Percentiles rank a stretch among this genome's conserved stretches.
Conservation (phyloP, 2,329 filamentous ascomycete genomes). For the Plenodomus biglobosus region DNA sequence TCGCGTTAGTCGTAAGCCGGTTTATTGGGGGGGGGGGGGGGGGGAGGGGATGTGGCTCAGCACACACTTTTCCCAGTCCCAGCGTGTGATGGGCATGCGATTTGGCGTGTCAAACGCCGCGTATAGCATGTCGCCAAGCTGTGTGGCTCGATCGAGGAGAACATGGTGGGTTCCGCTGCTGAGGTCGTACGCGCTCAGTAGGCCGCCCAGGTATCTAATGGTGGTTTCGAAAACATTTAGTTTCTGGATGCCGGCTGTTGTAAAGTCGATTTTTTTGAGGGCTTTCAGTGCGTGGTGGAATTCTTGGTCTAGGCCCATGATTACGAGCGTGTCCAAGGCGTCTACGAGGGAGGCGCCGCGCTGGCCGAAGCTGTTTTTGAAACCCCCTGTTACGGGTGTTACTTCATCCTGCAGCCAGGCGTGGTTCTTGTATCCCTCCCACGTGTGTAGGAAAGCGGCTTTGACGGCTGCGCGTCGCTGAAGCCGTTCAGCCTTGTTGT, state of each 20-base stretch:
- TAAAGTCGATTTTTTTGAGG: constrained; percentile 58
- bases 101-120: constrained; percentile 49
- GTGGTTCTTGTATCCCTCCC: constrained; percentile 55
- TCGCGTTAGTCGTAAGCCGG: constrained; percentile 13
- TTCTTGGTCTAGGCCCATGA: constrained; percentile 61
- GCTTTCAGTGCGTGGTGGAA: constrained; percentile 58
- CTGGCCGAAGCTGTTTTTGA: constrained; percentile 54
- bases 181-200: constrained; percentile 44
- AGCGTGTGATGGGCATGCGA: constrained; percentile 45
- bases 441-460: constrained; percentile 42
- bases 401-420: constrained; percentile 60
- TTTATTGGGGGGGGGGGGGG: too few species aligned
- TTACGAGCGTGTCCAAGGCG: constrained; percentile 62
- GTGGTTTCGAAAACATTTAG: constrained; percentile 47
- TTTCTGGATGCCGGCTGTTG: constrained; percentile 39
- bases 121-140: constrained; percentile 50
- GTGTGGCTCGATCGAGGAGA: constrained; percentile 44
- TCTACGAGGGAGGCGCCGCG: constrained; percentile 64
- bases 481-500: constrained; percentile 35
- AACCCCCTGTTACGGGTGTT: constrained; percentile 51
- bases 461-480: constrained; percentile 41
- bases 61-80: constrained; percentile 43
- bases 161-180: constrained; percentile 38
- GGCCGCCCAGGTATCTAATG: constrained; percentile 44
- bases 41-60: too few species aligned